These are phyloP conservation scores for Sporobolomyces roseus DNA, from an alignment of 768 basidiomycete genomes.

Conservation along the genomic window DNA sequence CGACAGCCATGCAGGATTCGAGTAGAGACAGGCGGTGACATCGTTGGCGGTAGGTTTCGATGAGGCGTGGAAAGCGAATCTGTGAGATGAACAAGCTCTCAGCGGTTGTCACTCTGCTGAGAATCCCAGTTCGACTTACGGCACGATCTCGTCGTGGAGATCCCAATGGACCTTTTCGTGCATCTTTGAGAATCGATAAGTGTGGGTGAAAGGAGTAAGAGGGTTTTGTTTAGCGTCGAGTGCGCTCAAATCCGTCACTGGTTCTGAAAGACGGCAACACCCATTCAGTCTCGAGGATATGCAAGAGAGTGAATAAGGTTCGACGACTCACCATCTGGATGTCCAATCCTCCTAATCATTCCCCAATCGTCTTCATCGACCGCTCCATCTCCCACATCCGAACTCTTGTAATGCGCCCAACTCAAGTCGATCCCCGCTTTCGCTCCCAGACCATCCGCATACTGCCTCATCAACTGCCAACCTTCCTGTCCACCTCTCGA, in stretches of 20 bases:
- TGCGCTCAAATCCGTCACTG: neutral
- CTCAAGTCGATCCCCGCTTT: conserved; percentile 20
- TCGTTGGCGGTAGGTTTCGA: conserved; percentile 13
- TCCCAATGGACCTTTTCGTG: conserved; percentile 43
- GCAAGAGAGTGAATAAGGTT: neutral
- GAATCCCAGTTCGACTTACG: conserved; percentile 5
- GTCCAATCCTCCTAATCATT: conserved; percentile 26
- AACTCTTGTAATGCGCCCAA: conserved; percentile 1
- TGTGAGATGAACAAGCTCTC: neutral
- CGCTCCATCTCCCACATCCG: neutral
- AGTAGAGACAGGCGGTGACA: conserved; percentile 45
- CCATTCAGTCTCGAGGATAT: neutral
- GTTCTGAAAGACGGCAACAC: too few relatives aligned
- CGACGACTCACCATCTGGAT: conserved; percentile 22
- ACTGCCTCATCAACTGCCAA: conserved; percentile 29
- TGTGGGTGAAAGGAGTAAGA: conserved; percentile 40
- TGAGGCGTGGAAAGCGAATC: conserved; percentile 41
- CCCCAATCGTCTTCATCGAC: conserved; percentile 21
- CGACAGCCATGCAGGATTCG: conserved; percentile 45
- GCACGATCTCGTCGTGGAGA: conserved; percentile 43
- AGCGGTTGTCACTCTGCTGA: too few relatives aligned
- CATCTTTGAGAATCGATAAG: conserved; percentile 46
- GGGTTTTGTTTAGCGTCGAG: conserved; percentile 35
- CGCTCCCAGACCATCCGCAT: conserved; percentile 27
- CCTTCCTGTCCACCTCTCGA: conserved; percentile 16